A percentile compares a stretch with the other conserved stretches of the same genome.
Evolutionary conservation across 2,329 filamentous ascomycete genomes (phyloP).

Genomic region (Trichoderma simmonsii): DNA sequence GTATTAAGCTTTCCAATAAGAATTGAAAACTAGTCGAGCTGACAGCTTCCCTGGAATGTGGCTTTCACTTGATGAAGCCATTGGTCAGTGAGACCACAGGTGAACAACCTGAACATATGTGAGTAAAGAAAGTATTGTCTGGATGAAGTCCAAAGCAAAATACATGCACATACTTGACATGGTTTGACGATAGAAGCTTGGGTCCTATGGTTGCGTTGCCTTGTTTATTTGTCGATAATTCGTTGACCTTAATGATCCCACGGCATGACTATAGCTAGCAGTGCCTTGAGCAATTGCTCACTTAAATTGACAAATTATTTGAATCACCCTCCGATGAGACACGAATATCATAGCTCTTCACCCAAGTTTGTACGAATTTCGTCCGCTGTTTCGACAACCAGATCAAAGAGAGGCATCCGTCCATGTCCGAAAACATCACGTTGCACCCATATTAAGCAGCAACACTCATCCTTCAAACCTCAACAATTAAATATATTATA

Average conservation of each 20-base stretch:
- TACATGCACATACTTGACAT: too few species aligned
- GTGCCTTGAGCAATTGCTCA: not conserved
- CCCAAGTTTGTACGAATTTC: not conserved
- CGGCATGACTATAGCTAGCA: not conserved
- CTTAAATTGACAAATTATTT: not conserved
- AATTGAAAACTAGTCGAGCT: not conserved
- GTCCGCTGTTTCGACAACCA: not conserved
- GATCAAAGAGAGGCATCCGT: not conserved
- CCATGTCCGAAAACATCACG: not conserved
- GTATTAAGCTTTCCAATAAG: not conserved
- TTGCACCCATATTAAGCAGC: not conserved
- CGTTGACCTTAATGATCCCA: not conserved
- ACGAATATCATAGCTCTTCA: not conserved
- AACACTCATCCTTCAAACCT: not conserved
- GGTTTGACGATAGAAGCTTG: not conserved
- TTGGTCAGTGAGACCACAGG: not conserved
- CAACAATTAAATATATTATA: not conserved
- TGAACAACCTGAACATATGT: not conserved
- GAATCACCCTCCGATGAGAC: not conserved
- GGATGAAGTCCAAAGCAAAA: not conserved
- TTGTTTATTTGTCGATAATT: not conserved
- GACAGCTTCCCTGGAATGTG: not conserved
- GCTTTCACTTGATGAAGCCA: not conserved
- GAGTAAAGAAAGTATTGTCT: not conserved
- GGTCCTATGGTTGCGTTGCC: not conserved